Evolutionary conservation across 495 filamentous ascomycete genomes (phyloP), one percentile per base, ranked within the genome.

Genomic region (Lichina pygmaea): DNA sequence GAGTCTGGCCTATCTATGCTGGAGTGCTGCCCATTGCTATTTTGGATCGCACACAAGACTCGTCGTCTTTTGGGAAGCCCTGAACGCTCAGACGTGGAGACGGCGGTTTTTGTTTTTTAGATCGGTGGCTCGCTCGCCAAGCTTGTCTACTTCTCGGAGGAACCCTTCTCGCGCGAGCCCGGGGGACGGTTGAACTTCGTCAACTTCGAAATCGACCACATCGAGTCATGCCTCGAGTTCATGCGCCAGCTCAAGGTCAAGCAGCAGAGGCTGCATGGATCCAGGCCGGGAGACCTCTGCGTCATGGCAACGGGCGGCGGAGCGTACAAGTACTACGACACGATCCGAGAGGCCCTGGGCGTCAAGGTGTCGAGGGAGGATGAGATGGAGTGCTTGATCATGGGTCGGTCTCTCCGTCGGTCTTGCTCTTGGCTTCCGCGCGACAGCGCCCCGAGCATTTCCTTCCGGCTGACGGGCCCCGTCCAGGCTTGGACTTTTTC

Each of bases 301-400:
- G 77, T 97, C 38, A 86, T 94, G 64, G 89, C 89, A 8, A 95
- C 89, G 0, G 89, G 89, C 3, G 89, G 89, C 24, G 89, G 89
- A 10, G 82, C 89, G 6, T 95, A 77, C 65, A 93, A 93, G 56
- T 95, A 74, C 60, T 93, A 95, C 55, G 84, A 94, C 54, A 76
- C 73, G 60, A 78, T 95, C 51, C 76, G 75, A 54, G 70, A 83
- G 38, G 70, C 71, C 3, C 62, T 97, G 33, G 76, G 78, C 5
- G 77, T 94, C 12, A 78, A 93, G 52, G 84, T 97, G 41, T 59
- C 86, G 48, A 66, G 83, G 17, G 91, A 95, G 57, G 89, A 97
- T 54, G 89, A 97, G 60, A 97, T 97, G 91, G 83, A 93, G 60
- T 97, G 89, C 59, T 62, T 97, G 44, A 97, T 97, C 52, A 89